These are phyloP conservation scores for Tetrahymena malaccensis DNA, from an alignment of 73 alveolate genomes.

Conservation along the genomic window DNA sequence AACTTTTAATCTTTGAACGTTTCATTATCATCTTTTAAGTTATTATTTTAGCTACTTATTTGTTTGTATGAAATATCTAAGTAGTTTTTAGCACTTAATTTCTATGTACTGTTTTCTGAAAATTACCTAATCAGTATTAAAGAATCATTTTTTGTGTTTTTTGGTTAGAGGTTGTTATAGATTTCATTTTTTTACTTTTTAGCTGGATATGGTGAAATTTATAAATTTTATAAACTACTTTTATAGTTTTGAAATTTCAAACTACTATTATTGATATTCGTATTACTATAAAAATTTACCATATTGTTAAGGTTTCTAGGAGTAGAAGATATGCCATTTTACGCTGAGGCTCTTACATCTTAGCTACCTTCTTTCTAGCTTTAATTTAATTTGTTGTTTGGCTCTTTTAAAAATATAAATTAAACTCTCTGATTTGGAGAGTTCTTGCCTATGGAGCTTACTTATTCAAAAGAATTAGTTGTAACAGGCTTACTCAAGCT, in stretches of 20 bases:
- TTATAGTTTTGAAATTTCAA: background rate
- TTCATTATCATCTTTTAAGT: background rate
- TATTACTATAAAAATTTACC: background rate
- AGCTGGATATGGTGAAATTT: background rate
- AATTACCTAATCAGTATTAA: background rate
- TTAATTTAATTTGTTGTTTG: background rate
- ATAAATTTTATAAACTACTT: no score
- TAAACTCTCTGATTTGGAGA: background rate
- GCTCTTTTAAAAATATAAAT: background rate
- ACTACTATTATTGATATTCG: background rate
- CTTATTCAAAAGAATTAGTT: background rate
- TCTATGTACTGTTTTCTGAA: background rate
- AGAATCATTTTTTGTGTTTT: background rate
- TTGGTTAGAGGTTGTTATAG: background rate
- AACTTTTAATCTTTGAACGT: background rate
- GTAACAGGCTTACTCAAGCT: background rate
- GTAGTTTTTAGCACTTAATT: background rate
- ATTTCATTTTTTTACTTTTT: background rate
- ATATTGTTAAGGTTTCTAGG: background rate
- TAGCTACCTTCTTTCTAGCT: background rate
- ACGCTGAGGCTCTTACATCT: background rate
- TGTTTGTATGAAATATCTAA: background rate
- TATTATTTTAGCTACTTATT: no score
- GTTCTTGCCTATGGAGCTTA: background rate
- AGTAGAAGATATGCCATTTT: background rate